A percentile compares a stretch with the other conserved stretches of the same genome.
Evolutionary conservation across 495 filamentous ascomycete species (phyloP).

Genomic region (Penicillium longicatenatum): DNA sequence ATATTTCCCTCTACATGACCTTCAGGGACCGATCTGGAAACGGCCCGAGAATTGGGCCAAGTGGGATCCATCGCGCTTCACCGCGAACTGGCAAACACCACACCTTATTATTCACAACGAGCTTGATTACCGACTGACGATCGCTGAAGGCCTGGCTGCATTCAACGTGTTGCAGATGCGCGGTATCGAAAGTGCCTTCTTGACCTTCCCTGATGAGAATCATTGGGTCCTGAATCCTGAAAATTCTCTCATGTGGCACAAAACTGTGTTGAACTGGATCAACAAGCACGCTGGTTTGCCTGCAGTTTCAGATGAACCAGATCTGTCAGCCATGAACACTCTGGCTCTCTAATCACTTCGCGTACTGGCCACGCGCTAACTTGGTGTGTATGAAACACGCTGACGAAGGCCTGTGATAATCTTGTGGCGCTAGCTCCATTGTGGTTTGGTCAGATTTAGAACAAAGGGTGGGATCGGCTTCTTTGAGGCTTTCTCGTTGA

Average conservation of each 20-base stretch:
- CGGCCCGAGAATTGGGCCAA: conserved; percentile 72
- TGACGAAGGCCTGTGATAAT: neutral
- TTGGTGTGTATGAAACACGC: conserved; percentile 5
- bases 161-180: conserved; percentile 84
- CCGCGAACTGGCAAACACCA: conserved; percentile 79
- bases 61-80: conserved; percentile 77
- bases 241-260: conserved; percentile 89
- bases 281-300: conserved; percentile 73
- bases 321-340: conserved; percentile 23
- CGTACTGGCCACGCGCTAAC: conserved; percentile 2
- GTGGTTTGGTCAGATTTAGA: conserved; percentile 10
- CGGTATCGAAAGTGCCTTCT: conserved; percentile 50
- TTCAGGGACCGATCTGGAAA: conserved; percentile 74
- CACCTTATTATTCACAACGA: conserved; percentile 90
- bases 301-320: conserved; percentile 28
- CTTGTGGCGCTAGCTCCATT: neutral
- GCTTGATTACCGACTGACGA: conserved; percentile 85
- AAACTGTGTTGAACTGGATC: conserved; percentile 85
- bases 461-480: conserved; percentile 12
- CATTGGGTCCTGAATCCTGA: conserved; percentile 93
- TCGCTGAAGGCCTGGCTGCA: conserved; percentile 78
- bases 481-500: conserved; percentile 3
- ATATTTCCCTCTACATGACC: conserved; percentile 85
- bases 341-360: conserved; percentile 22
- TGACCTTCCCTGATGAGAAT: conserved; percentile 85